These are phyloP conservation scores for Quercus suber DNA, from an alignment of 306 rosid genomes.

Conservation along the genomic window DNA sequence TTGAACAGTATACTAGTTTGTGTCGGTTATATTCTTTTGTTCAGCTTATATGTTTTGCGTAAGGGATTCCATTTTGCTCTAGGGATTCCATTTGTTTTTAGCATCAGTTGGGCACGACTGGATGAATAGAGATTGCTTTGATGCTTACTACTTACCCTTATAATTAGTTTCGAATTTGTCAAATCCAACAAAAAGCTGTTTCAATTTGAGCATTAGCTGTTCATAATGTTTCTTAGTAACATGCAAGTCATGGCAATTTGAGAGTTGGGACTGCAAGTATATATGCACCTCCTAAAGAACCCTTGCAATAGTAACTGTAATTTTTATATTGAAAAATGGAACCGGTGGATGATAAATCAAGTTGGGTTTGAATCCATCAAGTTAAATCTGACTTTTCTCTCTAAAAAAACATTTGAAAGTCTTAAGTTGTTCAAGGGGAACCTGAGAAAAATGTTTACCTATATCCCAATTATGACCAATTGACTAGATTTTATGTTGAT, in stretches of 20 bases:
- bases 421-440: too few relatives aligned
- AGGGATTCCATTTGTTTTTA: not conserved
- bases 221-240: not conserved
- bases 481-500: too few relatives aligned
- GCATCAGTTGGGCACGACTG: not conserved
- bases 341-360: too few relatives aligned
- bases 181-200: not conserved
- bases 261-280: too few relatives aligned
- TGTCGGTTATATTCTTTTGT: constrained; percentile 18
- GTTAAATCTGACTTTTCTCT: too few relatives aligned
- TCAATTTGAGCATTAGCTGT: not conserved
- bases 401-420: too few relatives aligned
- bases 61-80: not conserved
- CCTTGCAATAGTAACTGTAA: too few relatives aligned
- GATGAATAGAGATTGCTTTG: not conserved
- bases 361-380: too few relatives aligned
- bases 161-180: not conserved
- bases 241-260: not conserved
- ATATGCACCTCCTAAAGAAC: too few relatives aligned
- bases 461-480: too few relatives aligned
- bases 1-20: not conserved
- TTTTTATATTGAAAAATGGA: too few relatives aligned
- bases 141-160: not conserved
- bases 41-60: not conserved
- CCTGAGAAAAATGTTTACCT: too few relatives aligned